Base-by-base conservation (phyloP, 1,284 basidiomycete species). In the Wolfiporia cocos region DNA sequence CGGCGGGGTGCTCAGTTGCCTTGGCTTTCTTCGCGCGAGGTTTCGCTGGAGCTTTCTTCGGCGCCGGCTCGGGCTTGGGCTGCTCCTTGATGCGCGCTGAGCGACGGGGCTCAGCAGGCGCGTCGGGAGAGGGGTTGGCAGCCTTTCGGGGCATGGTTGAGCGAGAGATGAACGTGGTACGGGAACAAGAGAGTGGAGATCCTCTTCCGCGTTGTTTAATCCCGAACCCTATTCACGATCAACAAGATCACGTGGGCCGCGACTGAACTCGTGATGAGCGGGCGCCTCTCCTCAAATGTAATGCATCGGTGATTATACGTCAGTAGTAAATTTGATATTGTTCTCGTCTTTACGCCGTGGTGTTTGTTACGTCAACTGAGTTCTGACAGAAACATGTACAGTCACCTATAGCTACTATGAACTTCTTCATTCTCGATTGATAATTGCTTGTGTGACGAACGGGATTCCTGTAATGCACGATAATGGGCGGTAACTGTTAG, bases 71-170 rank as follows among this genome's bases (percentile, higher is more conserved):
- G 7, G 65, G 55, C 61, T 79, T 82, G 40, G 80, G 81, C 47
- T 74, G 70, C 17, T 79, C 81, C 61, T 85, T 84, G 65, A 86
- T 84, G 51, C 83, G 78, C 24, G 74, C 65, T 9, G 81, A 84
- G 61, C 84, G 82, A 60, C 83, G 81, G 37, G 82, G 78, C 56
- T 71, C 75, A n/a, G 65, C 51, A 15, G 61, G 43, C 36, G 58
- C 49, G 24, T 66, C 65, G 29, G 58, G 56, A 14, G 67, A 63
- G 30, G 67, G 42, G 7, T 66, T 55, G 24, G 74, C 71, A 34
- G 79, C 70, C 75, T 84, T 86, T 56, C 81, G 78, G 52, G 83
- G 81, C 83, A 86, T 86, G 37, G 31, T 50, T 37, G 49, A 48
- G 44, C 37, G 34, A 41, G 23, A 34, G 31, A 40, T 31, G 44